phyloP scores from a whole-genome alignment of 208 protist species.

The Acanthamoeba culbertsoni region DNA sequence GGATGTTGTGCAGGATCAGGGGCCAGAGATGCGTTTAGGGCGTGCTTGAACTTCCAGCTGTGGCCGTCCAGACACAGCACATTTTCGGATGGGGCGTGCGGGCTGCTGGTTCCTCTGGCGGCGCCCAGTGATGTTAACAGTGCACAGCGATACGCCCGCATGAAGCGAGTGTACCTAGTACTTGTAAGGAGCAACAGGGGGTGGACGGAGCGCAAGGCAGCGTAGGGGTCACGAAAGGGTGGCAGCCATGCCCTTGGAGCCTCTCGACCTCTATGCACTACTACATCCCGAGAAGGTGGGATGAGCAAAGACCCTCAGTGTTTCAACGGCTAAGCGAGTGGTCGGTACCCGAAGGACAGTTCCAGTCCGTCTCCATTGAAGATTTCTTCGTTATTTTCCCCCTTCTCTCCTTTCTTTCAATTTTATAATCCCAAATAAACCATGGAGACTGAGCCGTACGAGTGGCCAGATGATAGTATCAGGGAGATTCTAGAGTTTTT shows the following conservation, averaged over 20 bases:
- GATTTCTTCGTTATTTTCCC: background rate
- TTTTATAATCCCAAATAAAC: background rate
- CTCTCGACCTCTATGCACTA: background rate
- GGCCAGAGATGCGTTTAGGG: background rate
- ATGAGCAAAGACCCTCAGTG: background rate
- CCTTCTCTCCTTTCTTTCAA: background rate
- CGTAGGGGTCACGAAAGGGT: background rate
- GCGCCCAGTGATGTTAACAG: no score
- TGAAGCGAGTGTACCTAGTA: background rate
- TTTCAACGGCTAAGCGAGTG: background rate
- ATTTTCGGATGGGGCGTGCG: background rate
- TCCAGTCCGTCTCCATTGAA: background rate
- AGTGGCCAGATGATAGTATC: background rate
- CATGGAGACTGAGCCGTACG: background rate
- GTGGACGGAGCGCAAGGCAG: background rate
- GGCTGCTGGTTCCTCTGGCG: slow-evolving; percentile 10
- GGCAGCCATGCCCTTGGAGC: background rate
- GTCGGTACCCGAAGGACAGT: background rate
- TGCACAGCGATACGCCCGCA: background rate
- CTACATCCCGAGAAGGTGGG: background rate
- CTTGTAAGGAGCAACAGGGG: background rate
- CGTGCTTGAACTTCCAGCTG: slow-evolving; percentile 12
- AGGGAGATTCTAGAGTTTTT: background rate
- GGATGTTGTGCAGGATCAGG: background rate
- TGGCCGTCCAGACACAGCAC: background rate